Evolutionary conservation across 116 monocot species (phyloP), one percentile per base, ranked within the genome.

Genomic region (Papilionanthe hybrid): DNA sequence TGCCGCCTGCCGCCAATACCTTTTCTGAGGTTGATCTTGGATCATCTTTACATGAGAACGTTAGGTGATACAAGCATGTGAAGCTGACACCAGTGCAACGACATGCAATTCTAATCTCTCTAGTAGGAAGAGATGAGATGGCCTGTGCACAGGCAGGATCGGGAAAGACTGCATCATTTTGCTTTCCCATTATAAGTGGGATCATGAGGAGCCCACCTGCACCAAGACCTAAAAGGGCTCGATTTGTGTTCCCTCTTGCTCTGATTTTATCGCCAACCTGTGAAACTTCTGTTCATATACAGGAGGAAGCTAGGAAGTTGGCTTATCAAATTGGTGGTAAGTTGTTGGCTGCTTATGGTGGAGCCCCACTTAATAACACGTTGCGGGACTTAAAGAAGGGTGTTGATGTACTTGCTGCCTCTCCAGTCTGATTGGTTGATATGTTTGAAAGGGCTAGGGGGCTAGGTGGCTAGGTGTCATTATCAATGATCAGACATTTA

Each of bases 101-200:
- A 4, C 87, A 94, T 83, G 92, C 92, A 3, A 94, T 94, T n/a
- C 92, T 92, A 0, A 94, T 94, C 30, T 85, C 87, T 5, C 82
- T 88, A 19, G 84, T 63, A 7, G 92, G 88, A 49, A 79, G 92
- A 68, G 94, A 94, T 77, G 72, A 92, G 65, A 94, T 94, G 92
- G 94, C 92, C 23, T 94, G 90, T 74, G 94, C 94, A 10, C 94
- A 94, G 87, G 92, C 94, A 11, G 92, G 90, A 63, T 94, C 94
- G 0, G 94, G 92, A 11, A 94, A 92, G 84, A 94, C 90, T 1
- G 90, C 92, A 0, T 90, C 90, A 28, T 94, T 94, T 72, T 94
- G 94, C 82, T 94, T 94, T 55, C 92, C 94, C 5, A 94, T 94
- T 23, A 92, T 94, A n/a, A 81, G 87, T 49, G 88, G 94, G 41